These are phyloP conservation scores for Teunomyces aglyptinius DNA, from an alignment of 805 yeast species.

Conservation along the genomic window DNA sequence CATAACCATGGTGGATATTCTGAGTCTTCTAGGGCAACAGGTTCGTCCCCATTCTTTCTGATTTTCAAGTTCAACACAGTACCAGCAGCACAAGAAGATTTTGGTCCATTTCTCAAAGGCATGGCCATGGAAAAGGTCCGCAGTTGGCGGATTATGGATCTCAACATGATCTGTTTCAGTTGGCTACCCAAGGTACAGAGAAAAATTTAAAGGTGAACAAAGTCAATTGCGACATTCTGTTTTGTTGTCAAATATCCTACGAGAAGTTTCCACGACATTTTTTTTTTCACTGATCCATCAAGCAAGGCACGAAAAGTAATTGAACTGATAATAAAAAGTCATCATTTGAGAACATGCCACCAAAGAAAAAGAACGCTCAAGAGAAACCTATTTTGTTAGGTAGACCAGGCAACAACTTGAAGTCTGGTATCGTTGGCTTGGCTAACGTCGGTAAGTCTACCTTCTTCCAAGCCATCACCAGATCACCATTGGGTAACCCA, in stretches of 20 bases:
- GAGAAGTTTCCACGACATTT: background rate
- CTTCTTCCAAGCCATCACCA: slow-evolving; percentile 94
- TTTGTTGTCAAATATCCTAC: background rate
- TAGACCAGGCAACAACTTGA: slow-evolving; percentile 58
- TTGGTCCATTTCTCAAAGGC: slow-evolving; percentile 4
- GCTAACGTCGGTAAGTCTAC: slow-evolving; percentile 97
- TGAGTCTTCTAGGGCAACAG: slow-evolving; percentile 79
- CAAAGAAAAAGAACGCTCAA: slow-evolving; percentile 62
- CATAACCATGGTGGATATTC: slow-evolving; percentile 97
- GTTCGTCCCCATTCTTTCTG: slow-evolving; percentile 78
- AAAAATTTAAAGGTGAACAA: background rate
- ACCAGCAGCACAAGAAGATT: slow-evolving; percentile 67
- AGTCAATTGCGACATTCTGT: background rate
- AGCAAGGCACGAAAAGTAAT: background rate
- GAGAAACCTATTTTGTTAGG: slow-evolving; percentile 78
- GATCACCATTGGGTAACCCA: slow-evolving; percentile 90
- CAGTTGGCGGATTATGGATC: slow-evolving; percentile 1
- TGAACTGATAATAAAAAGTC: background rate
- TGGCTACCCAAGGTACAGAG: background rate
- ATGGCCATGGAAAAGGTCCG: background rate
- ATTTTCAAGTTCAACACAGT: slow-evolving; percentile 70
- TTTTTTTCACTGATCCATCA: slow-evolving; percentile 5
- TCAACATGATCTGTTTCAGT: background rate
- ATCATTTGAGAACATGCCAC: slow-evolving; percentile 54
- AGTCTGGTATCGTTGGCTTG: slow-evolving; percentile 86